Evolutionary conservation across 139 green algal genomes (phyloP), one percentile per base, ranked within the genome.

Genomic region (Volvox reticuliferus): DNA sequence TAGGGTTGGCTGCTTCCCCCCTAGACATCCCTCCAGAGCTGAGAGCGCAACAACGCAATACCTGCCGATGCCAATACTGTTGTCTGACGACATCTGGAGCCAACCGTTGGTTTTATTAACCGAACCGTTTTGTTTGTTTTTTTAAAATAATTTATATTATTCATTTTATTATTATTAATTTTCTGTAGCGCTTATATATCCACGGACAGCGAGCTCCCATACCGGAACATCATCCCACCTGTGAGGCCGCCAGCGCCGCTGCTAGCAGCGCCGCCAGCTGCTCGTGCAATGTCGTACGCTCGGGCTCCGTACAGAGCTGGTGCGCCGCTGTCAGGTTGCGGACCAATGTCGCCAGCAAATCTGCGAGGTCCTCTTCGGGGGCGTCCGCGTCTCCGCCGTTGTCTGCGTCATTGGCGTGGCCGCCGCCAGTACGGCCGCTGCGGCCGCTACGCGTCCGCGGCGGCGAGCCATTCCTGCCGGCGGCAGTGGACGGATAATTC

Each of bases 261-360:
- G 21, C 1, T 37, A 89, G 85, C 85, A 82, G 28, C 69, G 28
- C 37, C 44, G 85, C 37, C 69, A 55, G 13, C 69, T 68, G 69
- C 28, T 61, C 37, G 6, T 89, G 85, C 28, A 89, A 36, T 26
- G 26, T 44, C 37, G 28, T 61, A 32, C 85, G 85, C n/a, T 89
- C 69, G 5, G 28, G 33, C 28, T 73, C 37, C 18, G 28, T 5
- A 5, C 85, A 89, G 14, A 71, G 69, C 28, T 9, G 33, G 36
- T 61, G 37, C 69, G 85, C 85, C 28, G 37, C 69, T 36, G 37
- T 55, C 85, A 71, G 19, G 85, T 82, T 71, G 19, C n/a, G 33
- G 3, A 82, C 65, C 85, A 82, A 50, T 21, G 22, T 76, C 85
- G 69, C 69, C 26, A 89, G 69, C 37, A 82, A 30, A 44, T n/a